Evolutionary conservation across 306 rosid species (phyloP), one percentile per base, ranked within the genome.

Genomic region (Gillenia trifoliata): DNA sequence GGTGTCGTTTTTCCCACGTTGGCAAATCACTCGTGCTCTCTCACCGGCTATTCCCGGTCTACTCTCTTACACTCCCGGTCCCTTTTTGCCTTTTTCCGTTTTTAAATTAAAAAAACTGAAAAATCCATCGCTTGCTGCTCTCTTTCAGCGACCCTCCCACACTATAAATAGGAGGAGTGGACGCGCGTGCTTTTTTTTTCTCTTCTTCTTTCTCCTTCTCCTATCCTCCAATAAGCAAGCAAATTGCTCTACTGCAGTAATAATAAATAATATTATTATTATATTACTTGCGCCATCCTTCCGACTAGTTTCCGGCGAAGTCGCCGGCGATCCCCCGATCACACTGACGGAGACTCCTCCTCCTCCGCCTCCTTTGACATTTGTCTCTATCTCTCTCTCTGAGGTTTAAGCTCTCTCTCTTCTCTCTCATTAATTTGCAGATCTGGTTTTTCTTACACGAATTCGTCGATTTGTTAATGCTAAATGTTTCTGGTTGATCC

Each of bases 141-240:
- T 41, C 60, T 33, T 20, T 3, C 30, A 3, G 43, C 30, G n/a
- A 50, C 49, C 71, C 38, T 34, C 66, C 50, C 71, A 13, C 63
- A 1, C 78, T 87, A 89, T 91, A 91, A 91, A 91, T 89, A 83
- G 5, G 60, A 62, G 22, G 83, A 56, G 70, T 1, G 25, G 9
- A 4, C 0, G 0, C 0, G 1, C 0, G 0, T 1, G 63, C 1
- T 5, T 29, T 0, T 0, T 87, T 88, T 91, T 89, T 81, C 74
- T 0, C 1, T 81, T 83, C 88, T 87, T 84, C 78, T 64, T 20
- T 8, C 67, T 0, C 71, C 23, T 20, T 11, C 68, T 2, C 72
- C 57, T 5, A 50, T 66, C 41, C 57, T 29, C 25, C 25, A 2
- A 36, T 10, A 7, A 23, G 23, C 41, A 38, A 38, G 41, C 20